These are phyloP conservation scores for Acacia crassicarpa DNA, from an alignment of 306 rosid genomes.

Conservation along the genomic window DNA sequence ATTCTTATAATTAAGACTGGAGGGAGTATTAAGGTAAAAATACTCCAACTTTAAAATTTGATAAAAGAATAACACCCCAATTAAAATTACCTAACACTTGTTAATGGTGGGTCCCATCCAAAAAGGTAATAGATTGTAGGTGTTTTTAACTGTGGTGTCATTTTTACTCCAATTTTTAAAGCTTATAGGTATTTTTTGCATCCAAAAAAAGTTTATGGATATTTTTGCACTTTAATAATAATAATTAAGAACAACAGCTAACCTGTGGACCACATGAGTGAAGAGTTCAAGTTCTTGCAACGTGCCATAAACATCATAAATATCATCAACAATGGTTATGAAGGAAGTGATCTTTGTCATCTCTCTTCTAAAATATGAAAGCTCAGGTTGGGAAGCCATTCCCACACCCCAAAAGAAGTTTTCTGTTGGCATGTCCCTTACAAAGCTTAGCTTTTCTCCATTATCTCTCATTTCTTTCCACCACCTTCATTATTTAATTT, in stretches of 20 bases:
- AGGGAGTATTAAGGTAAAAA: no score
- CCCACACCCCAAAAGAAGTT: neutral
- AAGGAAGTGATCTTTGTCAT: neutral
- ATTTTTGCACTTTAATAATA: no score
- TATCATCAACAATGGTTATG: neutral
- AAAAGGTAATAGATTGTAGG: no score
- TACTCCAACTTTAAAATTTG: no score
- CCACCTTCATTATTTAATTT: neutral
- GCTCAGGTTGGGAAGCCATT: neutral
- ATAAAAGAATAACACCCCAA: fast-evolving
- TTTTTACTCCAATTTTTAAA: no score
- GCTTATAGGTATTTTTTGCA: no score
- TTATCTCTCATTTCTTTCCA: neutral
- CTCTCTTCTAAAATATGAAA: neutral
- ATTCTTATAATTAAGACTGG: no score
- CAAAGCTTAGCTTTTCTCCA: neutral
- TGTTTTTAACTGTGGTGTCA: no score
- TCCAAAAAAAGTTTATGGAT: no score
- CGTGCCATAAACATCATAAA: neutral
- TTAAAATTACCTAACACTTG: no score
- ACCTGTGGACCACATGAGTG: neutral
- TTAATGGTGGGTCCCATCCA: no score
- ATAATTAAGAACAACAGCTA: neutral
- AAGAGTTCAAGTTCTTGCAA: neutral
- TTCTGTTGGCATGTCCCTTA: neutral